These are phyloP conservation scores for Secale cereale DNA, from an alignment of 176 grass and related monocot genomes.

Conservation along the genomic window DNA sequence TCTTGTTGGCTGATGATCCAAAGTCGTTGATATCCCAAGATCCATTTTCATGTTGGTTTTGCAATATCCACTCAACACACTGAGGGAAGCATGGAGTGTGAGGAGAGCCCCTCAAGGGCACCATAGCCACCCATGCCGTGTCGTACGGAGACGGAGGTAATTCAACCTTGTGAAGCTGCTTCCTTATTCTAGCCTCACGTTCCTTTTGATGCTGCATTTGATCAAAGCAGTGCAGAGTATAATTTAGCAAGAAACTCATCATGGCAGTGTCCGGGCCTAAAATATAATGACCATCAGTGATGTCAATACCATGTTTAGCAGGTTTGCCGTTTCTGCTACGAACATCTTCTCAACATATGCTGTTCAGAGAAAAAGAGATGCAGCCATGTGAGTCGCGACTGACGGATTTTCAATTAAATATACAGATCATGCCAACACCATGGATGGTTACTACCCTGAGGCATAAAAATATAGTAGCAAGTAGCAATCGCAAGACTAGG, in stretches of 20 bases:
- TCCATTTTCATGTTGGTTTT: constrained; percentile 49
- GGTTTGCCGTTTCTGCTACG: background rate
- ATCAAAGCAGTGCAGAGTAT: background rate
- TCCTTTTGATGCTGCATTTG: background rate
- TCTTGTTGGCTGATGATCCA: constrained; percentile 13
- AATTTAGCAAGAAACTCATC: background rate
- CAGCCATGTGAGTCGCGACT: background rate
- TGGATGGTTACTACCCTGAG: background rate
- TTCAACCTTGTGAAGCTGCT: background rate
- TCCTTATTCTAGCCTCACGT: background rate
- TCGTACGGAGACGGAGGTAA: background rate
- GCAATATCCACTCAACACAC: constrained; percentile 56
- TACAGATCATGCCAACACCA: background rate
- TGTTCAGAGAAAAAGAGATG: background rate
- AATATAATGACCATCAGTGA: background rate
- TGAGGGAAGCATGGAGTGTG: constrained; percentile 36
- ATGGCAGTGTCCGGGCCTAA: background rate
- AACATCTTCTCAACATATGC: background rate
- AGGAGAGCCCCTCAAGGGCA: constrained; percentile 28
- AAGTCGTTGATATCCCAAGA: constrained; percentile 40
- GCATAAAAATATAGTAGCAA: background rate
- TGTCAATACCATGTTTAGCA: background rate
- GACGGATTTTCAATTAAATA: too few relatives aligned
- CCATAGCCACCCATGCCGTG: constrained; percentile 46
- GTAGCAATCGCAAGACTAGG: background rate